Base-by-base conservation (phyloP, 2,329 filamentous ascomycete species). In the Diaporthe amygdali region DNA sequence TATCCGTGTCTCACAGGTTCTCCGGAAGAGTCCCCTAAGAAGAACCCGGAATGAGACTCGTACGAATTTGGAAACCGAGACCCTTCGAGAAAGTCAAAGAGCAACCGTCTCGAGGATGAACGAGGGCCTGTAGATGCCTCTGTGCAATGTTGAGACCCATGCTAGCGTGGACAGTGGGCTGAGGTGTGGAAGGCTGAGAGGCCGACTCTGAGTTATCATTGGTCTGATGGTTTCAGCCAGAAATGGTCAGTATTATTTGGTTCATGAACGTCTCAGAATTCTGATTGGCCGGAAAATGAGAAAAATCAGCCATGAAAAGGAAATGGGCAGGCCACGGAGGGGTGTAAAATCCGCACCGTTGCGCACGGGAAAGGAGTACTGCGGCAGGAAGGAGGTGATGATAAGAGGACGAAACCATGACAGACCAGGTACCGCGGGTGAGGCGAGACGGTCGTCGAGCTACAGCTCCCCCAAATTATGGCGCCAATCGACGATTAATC, bases 81-180 rank as follows among this genome's bases (percentile, higher is more conserved):
- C 41, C 63, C 47, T 54, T 70, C 73, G 71, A 74, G 66, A 72
- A 46, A 69, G 66, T 55, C 51, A 49, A 66, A 68, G 64, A 56
- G 71, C 51, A 44, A 51, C 51, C 49, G 52, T 71, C 41, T 72
- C 73, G 68, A 74, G 72, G 68, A 74, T 54, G 71, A 75, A 79
- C 64, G 78, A 79, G 74, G 79, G 74, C 78, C 78, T 79, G 75
- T 80, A 73, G 77, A 78, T 78, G 76, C 66, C 75, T 71, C 74
- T 34, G 67, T 66, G 61, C 47, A 52, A 69, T 51, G 37, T 52
- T 63, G 55, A 51, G 55, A 74, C 71, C 75, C 77, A 73, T 76
- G 76, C 74, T 76, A 76, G 73, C 70, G 69, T 72, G 73, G 72
- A 72, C 56, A 69, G 69, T 74, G 68, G 67, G 70, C 56, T 75